These are phyloP conservation scores for Takashimella koratensis DNA, from an alignment of 1,284 basidiomycete genomes.

Conservation along the genomic window DNA sequence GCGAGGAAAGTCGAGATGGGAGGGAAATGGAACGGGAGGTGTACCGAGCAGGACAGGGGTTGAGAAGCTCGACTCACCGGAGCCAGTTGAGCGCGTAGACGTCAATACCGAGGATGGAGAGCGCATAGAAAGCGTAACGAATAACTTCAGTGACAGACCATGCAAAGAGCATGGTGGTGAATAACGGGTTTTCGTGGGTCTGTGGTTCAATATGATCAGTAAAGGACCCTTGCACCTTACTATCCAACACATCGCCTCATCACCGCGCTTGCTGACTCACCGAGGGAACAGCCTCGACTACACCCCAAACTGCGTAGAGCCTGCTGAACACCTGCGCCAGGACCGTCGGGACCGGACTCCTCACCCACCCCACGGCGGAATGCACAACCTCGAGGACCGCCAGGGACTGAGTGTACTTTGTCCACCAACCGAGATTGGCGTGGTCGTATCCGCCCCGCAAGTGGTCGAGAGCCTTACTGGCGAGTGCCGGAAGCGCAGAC, in stretches of 20 bases:
- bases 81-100: conserved; percentile 49
- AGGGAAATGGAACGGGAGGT: no score
- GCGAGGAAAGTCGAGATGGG: no score
- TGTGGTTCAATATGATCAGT: no score
- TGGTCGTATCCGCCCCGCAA: conserved; percentile 52
- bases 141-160: conserved; percentile 92
- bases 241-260: no score
- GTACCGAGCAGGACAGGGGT: no score
- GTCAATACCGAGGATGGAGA: conserved; percentile 58
- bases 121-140: conserved; percentile 87
- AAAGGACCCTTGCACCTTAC: no score
- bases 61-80: conserved; percentile 45
- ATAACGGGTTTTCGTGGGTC: conserved; percentile 73
- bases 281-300: conserved; percentile 58
- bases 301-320: conserved; percentile 82
- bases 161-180: conserved; percentile 86
- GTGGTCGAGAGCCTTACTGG: conserved; percentile 48
- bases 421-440: conserved; percentile 57
- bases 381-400: conserved; percentile 82
- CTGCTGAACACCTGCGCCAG: conserved; percentile 81
- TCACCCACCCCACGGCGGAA: conserved; percentile 74
- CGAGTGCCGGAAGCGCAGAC: background rate
- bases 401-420: conserved; percentile 72
- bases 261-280: no score
- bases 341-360: conserved; percentile 76